A percentile compares a stretch with the other conserved stretches of the same genome.
Conservation (phyloP, 768 basidiomycete genomes). For the Mycena haematopus region DNA sequence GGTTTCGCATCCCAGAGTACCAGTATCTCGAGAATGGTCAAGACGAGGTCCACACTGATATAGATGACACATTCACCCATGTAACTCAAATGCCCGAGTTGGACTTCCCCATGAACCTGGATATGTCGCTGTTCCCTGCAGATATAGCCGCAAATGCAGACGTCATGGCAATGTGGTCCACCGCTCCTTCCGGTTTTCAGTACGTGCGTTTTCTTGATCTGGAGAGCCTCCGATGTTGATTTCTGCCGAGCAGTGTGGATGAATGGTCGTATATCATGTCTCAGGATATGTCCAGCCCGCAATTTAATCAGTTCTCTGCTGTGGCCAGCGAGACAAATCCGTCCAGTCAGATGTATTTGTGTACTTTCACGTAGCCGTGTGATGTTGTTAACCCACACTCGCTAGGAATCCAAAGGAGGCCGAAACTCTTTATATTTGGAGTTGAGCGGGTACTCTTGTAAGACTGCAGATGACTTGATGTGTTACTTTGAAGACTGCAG, state of each 20-base stretch:
- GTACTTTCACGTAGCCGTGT: too few relatives aligned
- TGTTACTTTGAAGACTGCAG: too few relatives aligned
- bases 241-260: constrained; percentile 9
- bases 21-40: too few relatives aligned
- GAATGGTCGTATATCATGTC: constrained; percentile 23
- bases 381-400: too few relatives aligned
- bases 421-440: too few relatives aligned
- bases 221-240: not conserved
- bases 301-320: not conserved
- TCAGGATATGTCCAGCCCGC: not conserved
- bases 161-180: constrained; percentile 18
- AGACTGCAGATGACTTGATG: too few relatives aligned
- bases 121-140: not conserved
- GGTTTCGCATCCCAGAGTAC: too few relatives aligned
- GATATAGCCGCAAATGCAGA: not conserved
- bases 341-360: too few relatives aligned
- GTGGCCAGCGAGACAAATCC: not conserved
- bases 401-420: too few relatives aligned
- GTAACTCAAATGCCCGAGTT: not conserved
- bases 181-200: constrained; percentile 7
- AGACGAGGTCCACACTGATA: too few relatives aligned
- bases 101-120: not conserved
- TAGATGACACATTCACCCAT: too few relatives aligned
- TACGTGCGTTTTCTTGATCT: not conserved
- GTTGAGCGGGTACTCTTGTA: too few relatives aligned